phyloP scores from a whole-genome alignment of 768 basidiomycete genomes.

The Agrocybe chaxingu region DNA sequence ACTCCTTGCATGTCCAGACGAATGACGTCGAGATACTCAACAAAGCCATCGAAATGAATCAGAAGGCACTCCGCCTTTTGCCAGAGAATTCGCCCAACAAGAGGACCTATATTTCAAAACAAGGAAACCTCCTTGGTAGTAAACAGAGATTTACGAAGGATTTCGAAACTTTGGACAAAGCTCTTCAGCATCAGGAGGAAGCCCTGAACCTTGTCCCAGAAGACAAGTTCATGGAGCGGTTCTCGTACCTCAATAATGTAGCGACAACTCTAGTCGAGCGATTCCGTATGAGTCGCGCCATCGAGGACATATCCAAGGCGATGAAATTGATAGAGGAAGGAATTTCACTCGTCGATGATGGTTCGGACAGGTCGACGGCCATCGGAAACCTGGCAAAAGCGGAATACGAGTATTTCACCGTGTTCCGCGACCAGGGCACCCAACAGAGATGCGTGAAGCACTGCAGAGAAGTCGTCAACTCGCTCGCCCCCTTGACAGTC shows the following conservation, averaged over 20 bases:
- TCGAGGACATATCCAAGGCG: not conserved
- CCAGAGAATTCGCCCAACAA: not conserved
- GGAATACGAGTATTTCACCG: not conserved
- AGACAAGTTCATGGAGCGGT: not conserved
- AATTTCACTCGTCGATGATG: no score
- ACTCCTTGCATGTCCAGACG: not conserved
- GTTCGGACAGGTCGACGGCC: not conserved
- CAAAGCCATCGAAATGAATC: constrained; percentile 1
- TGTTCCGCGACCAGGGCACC: not conserved
- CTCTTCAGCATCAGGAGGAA: not conserved
- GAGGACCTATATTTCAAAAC: not conserved
- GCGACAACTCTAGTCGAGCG: not conserved
- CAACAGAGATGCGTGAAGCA: constrained; percentile 3
- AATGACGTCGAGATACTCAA: not conserved
- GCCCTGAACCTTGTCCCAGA: constrained; percentile 1
- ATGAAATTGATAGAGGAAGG: no score
- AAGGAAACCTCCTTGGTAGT: not conserved
- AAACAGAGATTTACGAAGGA: not conserved
- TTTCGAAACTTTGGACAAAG: not conserved
- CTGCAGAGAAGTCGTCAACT: constrained; percentile 1
- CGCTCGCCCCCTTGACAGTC: constrained; percentile 1
- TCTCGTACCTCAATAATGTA: not conserved
- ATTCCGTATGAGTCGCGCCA: not conserved
- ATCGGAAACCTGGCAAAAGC: constrained; percentile 1
- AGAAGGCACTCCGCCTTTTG: not conserved